Base-by-base conservation (phyloP, 208 protist genomes). In the Vickermania ingenoplastis region DNA sequence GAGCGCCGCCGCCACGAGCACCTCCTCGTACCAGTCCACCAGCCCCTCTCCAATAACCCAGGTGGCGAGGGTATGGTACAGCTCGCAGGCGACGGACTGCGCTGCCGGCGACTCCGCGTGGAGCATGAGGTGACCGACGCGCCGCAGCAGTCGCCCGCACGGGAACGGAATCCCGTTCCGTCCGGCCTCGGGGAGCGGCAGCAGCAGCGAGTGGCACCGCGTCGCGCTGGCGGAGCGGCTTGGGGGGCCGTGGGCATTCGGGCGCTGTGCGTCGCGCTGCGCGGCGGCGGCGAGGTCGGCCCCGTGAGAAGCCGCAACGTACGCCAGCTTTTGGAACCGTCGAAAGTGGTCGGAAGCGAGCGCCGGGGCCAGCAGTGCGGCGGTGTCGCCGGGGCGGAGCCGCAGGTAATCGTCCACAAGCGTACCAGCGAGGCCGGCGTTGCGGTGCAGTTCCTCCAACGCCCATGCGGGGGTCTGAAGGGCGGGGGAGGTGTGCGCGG, bases 21-120 rank as follows among this genome's bases (percentile, higher is more conserved):
- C 41, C 17, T 64, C 26, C 26, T 31, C 49, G 66, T 60, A 67
- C 65, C 71, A 79, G 4, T 57, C 49, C 2, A 67, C 57, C 4
- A 70, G 70, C 22, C 72, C 67, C 14, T 49, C 71, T 22, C 81
- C 89, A 22, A 97, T 55, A 57, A 80, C 79, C 57, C 66, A 92
- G 4, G 89, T 29, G 1, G 91, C 61, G 1, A 87, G 63, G n/a
- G 79, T 77, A 64, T 96, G 86, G 17, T 97, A 73, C 2, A 97
- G 75, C 64, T 98, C 90, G 58, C 79, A 83, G 5, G 92, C 87
- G 0, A 89, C 82, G 1, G 89, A 69, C 25, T 94, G 89, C 7
- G 84, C 78, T 29, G 75, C 66, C 22, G 67, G 71, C 53, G 80
- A 67, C n/a, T 62, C 72, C 0, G 83, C 63, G 14, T 71, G 61